Base-by-base conservation (phyloP, 164 flowering plant genomes). In the Macadamia tetraphylla region DNA sequence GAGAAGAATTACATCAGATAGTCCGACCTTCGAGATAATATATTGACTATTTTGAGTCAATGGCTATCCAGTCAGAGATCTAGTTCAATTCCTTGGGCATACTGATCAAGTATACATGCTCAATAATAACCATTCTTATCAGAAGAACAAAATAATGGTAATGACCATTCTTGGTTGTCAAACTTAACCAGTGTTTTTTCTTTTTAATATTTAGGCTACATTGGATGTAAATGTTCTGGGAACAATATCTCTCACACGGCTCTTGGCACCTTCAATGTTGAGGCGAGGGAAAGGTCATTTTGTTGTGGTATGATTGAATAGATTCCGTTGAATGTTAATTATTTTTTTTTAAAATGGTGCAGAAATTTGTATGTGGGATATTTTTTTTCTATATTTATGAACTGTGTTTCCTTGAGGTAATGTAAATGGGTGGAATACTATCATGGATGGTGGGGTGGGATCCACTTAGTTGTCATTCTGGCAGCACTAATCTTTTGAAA, bases 171-270 rank as follows among this genome's bases (percentile, higher is more conserved):
- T 35, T 35, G 3, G 40, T 35, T 35, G 40, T 35, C 40, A 35
- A 35, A 35, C 5, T 35, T 35, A 35, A 35, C 40, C 40, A 2
- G 40, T 35, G 3, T 35, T 17, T 53, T 62, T 32, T 3, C 9
- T 35, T 29, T 53, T 55, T 14, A 6, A 4, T 57, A 12, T 29
- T 49, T 67, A 94, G 97, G 89, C 86, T 23, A 91, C 89, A 49
- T 83, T 91, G 56, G 58, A 86, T 72, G 86, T 94, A 14, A 94
- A 94, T 87, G 96, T 91, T 63, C 29, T 91, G 44, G 98, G 98
- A 66, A 87, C 97, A 14, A 81, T 94, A 66, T 76, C 92, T 74
- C 91, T 94, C 40, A 94, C 97, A 14, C 83, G 81, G 70, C 81
- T 88, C 48, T 73, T 94, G 73, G 83, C 86, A 43, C 93, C 96